Evolutionary conservation across 2,329 filamentous ascomycete species (phyloP), one percentile per base, ranked within the genome.

Genomic region (Talaromyces sp.): DNA sequence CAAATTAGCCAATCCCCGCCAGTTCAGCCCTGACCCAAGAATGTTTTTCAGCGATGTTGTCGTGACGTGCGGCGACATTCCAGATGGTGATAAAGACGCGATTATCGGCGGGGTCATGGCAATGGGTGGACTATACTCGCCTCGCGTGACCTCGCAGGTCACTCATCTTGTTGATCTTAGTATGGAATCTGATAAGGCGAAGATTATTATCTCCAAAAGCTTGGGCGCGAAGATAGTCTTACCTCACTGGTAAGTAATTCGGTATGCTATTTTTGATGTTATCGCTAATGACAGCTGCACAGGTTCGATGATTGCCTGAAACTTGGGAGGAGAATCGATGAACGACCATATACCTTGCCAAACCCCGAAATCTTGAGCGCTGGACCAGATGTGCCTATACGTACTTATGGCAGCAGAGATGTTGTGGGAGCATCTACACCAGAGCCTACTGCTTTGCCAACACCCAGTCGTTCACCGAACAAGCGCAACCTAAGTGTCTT

Each of bases 271-370:
- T 18, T 48, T 5, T 21, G 18, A 48, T 23, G 14, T 25, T 4
- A 11, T 48, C 44, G 23, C 31, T 54, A 21, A 54, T 35, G 11
- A 18, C 18, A 11, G 18, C 33, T 35, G 23, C 12, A 18, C 46
- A 93, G 90, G 92, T 97, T 99, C 72, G 93, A 98, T 69, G 93
- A 97, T 73, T 99, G 95, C 76, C 85, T 99, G 68, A 95, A 91
- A 76, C 85, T 99, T 31, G 93, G 93, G 57, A 93, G 92, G 75
- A 87, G 91, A 64, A 97, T 99, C 68, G 89, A 91, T 68, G 95
- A 99, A 74, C 80, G 82, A 6, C 95, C 95, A 0, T 99, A 99
- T 72, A 79, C 86, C 21, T 82, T 98, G 1, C 95, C 95, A 1
- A 83, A 98, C 67, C 90, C 95, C 1, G 91, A 96, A 67, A 90